These are phyloP conservation scores for Acephala macrosclerotiorum DNA, from an alignment of 2,329 filamentous ascomycete species.

Conservation along the genomic window DNA sequence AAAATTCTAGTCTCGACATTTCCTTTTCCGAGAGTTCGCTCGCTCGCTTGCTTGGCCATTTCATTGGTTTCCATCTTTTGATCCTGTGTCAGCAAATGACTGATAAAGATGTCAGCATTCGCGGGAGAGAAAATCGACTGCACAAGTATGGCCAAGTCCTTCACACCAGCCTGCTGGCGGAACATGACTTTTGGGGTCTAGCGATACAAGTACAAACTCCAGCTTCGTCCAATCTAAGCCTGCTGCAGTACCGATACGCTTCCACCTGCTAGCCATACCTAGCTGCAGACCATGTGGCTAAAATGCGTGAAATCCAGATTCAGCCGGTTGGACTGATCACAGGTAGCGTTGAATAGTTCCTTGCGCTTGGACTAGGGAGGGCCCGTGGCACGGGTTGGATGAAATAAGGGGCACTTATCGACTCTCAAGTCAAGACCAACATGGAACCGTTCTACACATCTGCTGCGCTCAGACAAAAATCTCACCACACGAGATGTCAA, in stretches of 20 bases:
- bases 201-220: background rate
- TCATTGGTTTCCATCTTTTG: constrained; percentile 6
- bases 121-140: background rate
- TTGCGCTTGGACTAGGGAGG: background rate
- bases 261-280: background rate
- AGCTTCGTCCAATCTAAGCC: constrained; percentile 3
- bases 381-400: background rate
- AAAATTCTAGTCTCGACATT: background rate
- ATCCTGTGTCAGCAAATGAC: constrained; percentile 1
- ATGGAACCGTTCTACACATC: background rate
- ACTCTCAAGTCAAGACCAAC: background rate
- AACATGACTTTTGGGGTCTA: background rate
- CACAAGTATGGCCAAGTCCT: background rate
- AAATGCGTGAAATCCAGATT: constrained; percentile 2
- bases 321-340: background rate
- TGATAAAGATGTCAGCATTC: background rate
- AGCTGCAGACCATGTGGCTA: constrained; percentile 2
- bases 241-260: background rate
- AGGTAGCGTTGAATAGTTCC: background rate
- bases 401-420: background rate
- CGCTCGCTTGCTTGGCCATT: background rate
- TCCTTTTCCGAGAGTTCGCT: background rate
- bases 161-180: background rate
- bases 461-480: background rate
- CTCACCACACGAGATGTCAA: background rate